Base-by-base conservation (phyloP, 805 yeast species). In the Cyberlindnera saturnus region DNA sequence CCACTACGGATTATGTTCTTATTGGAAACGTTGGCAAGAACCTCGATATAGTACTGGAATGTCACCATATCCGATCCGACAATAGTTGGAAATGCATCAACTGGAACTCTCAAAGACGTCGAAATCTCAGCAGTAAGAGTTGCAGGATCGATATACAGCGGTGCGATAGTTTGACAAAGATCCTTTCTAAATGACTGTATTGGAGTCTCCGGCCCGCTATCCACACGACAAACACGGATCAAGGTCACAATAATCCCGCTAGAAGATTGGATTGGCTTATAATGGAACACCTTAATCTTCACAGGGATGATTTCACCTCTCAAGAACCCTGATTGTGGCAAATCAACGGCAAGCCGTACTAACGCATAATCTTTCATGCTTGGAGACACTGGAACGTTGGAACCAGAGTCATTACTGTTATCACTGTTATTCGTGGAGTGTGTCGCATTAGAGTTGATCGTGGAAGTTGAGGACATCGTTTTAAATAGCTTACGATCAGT, bases 21-120 rank as follows among this genome's bases (percentile, higher is more conserved):
- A 18, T 83, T 86, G 2, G 90, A 80, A 34, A 90, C 64, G 56
- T 89, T 89, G n/a, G 86, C 78, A 44, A 87, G 71, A 3, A 85
- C 89, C 59, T 89, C 97, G 14, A 89, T 66, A 57, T 83, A 86
- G 59, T 90, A 89, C 57, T 86, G 91, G 61, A 89, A 89, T 3
- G 88, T 73, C 8, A 88, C 87, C 38, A 82, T 64, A 2, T 78
- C 79, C 40, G 86, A 76, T 1, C 85, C 84, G 15, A 77, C 71
- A 13, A 87, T 85, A 0, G 96, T 86, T 1, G 96, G 95, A 58
- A 89, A 87, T 0, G 86, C 81, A 53, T 89, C 96, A 0, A 84
- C 77, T 0, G 97, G 96, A 0, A 89, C 81, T 48, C 81, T 70
- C 17, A 89, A 62, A 34, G 77, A 74, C 0, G 90, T 77, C 29